Percentiles rank a stretch among this genome's conserved stretches.
These are phyloP conservation scores for Scedosporium boydii DNA, from an alignment of 2,329 filamentous ascomycete genomes.

Conservation along the genomic window DNA sequence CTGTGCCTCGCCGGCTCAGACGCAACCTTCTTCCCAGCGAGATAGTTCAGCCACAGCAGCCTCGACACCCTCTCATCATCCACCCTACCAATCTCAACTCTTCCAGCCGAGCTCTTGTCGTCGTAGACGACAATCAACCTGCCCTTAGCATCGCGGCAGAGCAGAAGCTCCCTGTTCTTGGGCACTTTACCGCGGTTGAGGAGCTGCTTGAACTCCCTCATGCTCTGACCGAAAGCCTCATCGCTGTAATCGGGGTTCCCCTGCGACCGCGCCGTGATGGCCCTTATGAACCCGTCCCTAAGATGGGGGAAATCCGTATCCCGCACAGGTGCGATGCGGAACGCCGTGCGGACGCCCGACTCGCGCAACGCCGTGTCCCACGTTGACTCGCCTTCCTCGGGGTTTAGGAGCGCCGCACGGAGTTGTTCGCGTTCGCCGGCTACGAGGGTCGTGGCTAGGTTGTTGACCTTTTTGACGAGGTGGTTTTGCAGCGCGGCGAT, in stretches of 20 bases:
- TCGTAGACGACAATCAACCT: slow-evolving; percentile 59
- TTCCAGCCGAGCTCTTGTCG: slow-evolving; percentile 33
- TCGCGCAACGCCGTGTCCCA: slow-evolving; percentile 65
- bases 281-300: slow-evolving; percentile 81
- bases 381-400: slow-evolving; percentile 56
- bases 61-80: slow-evolving; percentile 71
- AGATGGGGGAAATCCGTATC: slow-evolving; percentile 93
- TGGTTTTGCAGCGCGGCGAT: slow-evolving; percentile 70
- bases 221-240: slow-evolving; percentile 64
- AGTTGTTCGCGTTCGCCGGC: slow-evolving; percentile 70
- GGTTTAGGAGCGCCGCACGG: slow-evolving; percentile 59
- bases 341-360: slow-evolving; percentile 61
- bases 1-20: slow-evolving; percentile 72
- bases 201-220: slow-evolving; percentile 70
- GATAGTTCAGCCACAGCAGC: slow-evolving; percentile 81
- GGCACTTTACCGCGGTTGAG: slow-evolving; percentile 74
- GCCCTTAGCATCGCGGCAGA: slow-evolving; percentile 59
- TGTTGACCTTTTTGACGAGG: slow-evolving; percentile 67
- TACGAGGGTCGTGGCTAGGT: slow-evolving; percentile 73
- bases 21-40: slow-evolving; percentile 78
- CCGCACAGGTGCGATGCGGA: slow-evolving; percentile 80
- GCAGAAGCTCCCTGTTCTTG: slow-evolving; percentile 67
- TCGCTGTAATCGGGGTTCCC: slow-evolving; percentile 44
- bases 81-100: slow-evolving; percentile 58
- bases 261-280: slow-evolving; percentile 65